Percentiles rank a stretch among this genome's conserved stretches.
These are phyloP conservation scores for Iberis amara DNA, from an alignment of 441 rosid genomes.

Conservation along the genomic window DNA sequence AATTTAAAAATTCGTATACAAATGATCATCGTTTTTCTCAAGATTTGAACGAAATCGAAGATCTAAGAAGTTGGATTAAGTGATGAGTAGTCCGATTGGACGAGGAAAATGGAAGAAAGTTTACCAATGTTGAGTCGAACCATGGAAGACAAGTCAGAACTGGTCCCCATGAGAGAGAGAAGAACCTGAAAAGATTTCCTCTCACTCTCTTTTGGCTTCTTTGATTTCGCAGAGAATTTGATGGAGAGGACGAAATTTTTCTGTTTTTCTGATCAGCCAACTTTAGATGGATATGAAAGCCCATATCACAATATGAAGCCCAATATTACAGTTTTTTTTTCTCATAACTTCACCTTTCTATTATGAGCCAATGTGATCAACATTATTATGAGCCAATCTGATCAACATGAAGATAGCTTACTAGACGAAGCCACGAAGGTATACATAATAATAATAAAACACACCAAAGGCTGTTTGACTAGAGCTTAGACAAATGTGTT, in stretches of 20 bases:
- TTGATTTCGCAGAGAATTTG: not conserved
- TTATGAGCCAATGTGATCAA: no score
- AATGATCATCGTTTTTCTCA: not conserved
- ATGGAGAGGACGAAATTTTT: not conserved
- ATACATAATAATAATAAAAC: no score
- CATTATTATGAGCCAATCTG: no score
- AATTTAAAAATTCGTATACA: not conserved
- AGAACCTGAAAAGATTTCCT: not conserved
- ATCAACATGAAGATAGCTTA: no score
- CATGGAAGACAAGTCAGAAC: constrained; percentile 43
- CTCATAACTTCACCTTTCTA: no score
- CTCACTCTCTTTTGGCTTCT: not conserved
- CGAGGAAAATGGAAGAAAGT: not conserved
- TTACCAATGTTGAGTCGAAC: constrained; percentile 83
- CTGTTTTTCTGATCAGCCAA: no score
- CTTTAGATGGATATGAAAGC: no score
- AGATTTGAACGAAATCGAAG: not conserved
- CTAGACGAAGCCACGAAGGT: no score
- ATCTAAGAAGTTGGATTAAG: not conserved
- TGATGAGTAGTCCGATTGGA: constrained; percentile 1
- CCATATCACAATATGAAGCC: no score
- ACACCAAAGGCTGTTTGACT: no score
- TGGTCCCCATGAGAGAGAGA: constrained; percentile 29
- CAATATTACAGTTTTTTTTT: no score
- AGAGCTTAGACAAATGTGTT: no score